A percentile compares a stretch with the other conserved stretches of the same genome.
Evolutionary conservation across 345 rosid genomes (phyloP).

Genomic region (Salix udensis): DNA sequence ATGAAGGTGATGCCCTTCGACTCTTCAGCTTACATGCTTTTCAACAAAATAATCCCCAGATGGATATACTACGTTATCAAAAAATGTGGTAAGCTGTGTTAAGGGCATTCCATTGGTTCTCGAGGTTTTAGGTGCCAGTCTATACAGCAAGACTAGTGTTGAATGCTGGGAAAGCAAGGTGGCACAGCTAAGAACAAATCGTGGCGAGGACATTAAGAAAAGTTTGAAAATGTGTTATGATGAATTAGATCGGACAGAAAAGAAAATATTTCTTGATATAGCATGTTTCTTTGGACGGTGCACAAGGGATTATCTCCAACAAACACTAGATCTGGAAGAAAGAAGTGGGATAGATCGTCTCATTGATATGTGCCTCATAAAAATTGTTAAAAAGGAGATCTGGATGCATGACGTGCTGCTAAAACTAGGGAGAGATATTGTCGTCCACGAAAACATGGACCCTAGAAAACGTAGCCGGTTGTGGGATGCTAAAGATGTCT

Average conservation of each 20-base stretch:
- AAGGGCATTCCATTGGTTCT: slow-evolving; percentile 7
- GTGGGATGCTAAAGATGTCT: too few species aligned
- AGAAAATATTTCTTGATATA: slow-evolving; percentile 9
- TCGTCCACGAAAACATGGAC: background rate
- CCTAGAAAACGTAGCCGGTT: background rate
- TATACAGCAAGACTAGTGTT: background rate
- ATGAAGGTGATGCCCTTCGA: background rate
- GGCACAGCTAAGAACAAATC: background rate
- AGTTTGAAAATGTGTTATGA: background rate
- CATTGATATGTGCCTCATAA: background rate
- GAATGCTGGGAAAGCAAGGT: background rate
- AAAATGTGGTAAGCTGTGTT: background rate
- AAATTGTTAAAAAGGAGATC: background rate
- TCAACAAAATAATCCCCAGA: background rate
- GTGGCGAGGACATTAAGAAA: background rate
- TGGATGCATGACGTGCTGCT: background rate
- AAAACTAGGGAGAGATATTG: background rate
- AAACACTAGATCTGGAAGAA: background rate
- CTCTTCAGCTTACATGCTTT: slow-evolving; percentile 8
- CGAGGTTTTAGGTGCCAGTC: background rate
- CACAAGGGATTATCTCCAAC: background rate
- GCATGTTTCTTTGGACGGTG: slow-evolving; percentile 6
- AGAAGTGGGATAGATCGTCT: background rate
- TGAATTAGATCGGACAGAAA: background rate
- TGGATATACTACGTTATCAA: background rate